Percentiles rank a stretch among this genome's conserved stretches.
phyloP scores from a whole-genome alignment of 2,329 filamentous ascomycete species.

The Magnaporthiopsis rhizophila region DNA sequence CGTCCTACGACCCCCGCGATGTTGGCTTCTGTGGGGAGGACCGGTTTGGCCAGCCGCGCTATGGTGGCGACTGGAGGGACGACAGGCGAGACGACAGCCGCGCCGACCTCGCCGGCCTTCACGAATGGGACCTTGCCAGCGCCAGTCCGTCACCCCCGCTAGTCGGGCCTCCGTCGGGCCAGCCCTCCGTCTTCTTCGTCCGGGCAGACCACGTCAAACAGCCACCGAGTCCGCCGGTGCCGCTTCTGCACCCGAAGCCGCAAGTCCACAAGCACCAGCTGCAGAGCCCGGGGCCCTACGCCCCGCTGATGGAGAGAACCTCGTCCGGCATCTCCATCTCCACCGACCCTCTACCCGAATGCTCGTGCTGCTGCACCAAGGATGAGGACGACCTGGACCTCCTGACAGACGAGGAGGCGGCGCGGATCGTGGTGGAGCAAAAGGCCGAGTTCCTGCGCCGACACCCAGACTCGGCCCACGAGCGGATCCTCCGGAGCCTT shows the following conservation, averaged over 20 bases:
- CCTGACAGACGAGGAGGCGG: constrained; percentile 38
- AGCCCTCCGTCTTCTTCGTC: constrained; percentile 3
- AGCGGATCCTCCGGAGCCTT: constrained; percentile 49
- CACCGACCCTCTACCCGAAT: constrained; percentile 22
- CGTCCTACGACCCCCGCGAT: not conserved
- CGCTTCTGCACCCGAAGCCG: not conserved
- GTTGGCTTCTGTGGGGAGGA: not conserved
- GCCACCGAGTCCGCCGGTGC: not conserved
- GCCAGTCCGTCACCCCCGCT: not conserved
- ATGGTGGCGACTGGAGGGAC: not conserved
- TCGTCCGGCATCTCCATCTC: constrained; percentile 41
- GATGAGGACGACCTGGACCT: constrained; percentile 27
- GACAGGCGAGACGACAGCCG: not conserved
- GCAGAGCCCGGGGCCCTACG: not conserved
- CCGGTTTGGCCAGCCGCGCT: not conserved
- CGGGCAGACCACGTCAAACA: not conserved
- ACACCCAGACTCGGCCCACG: constrained; percentile 42
- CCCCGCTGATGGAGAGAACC: constrained; percentile 33
- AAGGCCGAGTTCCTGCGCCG: constrained; percentile 36
- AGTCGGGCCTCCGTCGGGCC: not conserved
- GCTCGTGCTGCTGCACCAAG: constrained; percentile 12
- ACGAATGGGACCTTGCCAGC: not conserved
- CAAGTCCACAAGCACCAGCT: constrained; percentile 8
- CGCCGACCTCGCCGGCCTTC: not conserved
- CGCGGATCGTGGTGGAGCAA: constrained; percentile 39